Conservation (phyloP, 768 basidiomycete genomes). For the Astraeus odoratus region DNA sequence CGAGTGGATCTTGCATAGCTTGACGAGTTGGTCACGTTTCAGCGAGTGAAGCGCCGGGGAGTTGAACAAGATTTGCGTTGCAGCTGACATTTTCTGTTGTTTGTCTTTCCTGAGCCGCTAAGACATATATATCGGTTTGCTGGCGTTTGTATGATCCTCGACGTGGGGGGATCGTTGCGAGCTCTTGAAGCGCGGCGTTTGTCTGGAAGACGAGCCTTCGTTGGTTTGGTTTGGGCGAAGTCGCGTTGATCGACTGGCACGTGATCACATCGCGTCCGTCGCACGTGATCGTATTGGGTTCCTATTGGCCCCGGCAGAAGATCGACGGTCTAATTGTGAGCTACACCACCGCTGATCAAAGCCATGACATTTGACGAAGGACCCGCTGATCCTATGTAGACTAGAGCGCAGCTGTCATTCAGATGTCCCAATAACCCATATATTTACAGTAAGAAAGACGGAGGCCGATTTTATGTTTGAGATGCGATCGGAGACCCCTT, state of each 20-base stretch:
- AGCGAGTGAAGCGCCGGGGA: slow-evolving; percentile 49
- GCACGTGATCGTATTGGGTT: slow-evolving; percentile 11
- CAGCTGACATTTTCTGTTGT: no score
- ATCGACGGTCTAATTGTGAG: neutral
- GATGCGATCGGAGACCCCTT: neutral
- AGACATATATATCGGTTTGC: no score
- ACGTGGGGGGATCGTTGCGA: no score
- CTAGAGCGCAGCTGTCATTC: neutral
- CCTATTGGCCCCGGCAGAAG: neutral
- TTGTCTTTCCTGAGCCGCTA: no score
- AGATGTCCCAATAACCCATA: neutral
- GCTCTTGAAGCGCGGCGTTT: slow-evolving; percentile 2
- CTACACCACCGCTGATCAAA: neutral
- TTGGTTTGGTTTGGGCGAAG: slow-evolving; percentile 13
- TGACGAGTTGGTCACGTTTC: slow-evolving; percentile 78
- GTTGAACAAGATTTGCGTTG: slow-evolving; percentile 5
- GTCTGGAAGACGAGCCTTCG: neutral
- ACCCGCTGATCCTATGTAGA: neutral
- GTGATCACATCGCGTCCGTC: slow-evolving; percentile 8
- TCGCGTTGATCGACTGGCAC: slow-evolving; percentile 9
- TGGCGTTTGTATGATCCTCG: no score
- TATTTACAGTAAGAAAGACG: neutral
- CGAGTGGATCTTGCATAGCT: slow-evolving; percentile 77
- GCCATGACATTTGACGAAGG: neutral
- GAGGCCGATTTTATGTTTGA: neutral